Base-by-base conservation (phyloP, 257 asterid species). In the Schizonepeta tenuifolia region DNA sequence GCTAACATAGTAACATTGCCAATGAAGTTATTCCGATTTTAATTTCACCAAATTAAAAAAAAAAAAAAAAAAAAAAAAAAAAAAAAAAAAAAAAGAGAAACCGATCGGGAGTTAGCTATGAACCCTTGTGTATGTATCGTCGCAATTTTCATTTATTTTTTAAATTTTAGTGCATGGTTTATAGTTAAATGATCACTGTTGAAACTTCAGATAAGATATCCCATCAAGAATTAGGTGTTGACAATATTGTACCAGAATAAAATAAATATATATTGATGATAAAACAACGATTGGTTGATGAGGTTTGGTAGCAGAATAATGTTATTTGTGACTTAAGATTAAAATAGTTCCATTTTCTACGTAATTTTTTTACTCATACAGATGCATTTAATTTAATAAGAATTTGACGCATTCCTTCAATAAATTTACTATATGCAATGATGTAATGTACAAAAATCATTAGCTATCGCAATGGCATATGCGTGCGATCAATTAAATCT, bases 181-280 rank as follows among this genome's bases (percentile, higher is more conserved):
- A 28, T 54, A 54, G 11, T 54, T 13, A 21, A 7, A 22, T 10
- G 9, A 10, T n/a, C n/a, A n/a, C 35, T 54, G 35, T 24, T 55
- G 61, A 22, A 22, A 11, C 24, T 55, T 22, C 61, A 22, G 31
- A 24, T 22, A 22, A 11, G 14, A 43, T 36, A 33, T 9, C 2
- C 41, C 35, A 77, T 62, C 46, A 77, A 73, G 53, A 70, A 73
- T 73, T 68, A 78, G 75, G 78, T 67, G 63, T 78, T 73, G 82
- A 73, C 63, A 22, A 50, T 21, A 20, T 49, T 50, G 46, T 59
- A 40, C 7, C 7, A 40, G 26, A 13, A 46, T 1, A 24, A 24
- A 24, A 24, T 1, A 56, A 58, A 31, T 18, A 51, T 17, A 18
- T 9, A 36, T 18, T 26, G n/a, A 70, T 46, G 11, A 71, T 17